Evolutionary conservation across 192 early-diverging fungal species (phyloP).

Genomic region (Chytriomyces hyalinus): DNA sequence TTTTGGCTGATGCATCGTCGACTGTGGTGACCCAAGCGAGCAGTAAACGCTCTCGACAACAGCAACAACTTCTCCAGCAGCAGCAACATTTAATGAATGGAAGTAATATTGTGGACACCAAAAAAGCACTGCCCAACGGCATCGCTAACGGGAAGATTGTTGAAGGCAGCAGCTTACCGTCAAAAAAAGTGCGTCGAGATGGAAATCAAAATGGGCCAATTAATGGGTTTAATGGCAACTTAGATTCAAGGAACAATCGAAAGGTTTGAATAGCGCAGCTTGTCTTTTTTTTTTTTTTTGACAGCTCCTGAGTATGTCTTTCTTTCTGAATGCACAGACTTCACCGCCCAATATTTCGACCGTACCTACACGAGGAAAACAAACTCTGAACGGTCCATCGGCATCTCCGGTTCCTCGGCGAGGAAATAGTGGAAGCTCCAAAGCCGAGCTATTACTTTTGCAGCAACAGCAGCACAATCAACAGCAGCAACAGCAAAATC

Average conservation of each 20-base stretch:
- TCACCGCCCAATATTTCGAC: neutral
- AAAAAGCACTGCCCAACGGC: too few species aligned
- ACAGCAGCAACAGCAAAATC: constrained; percentile 3
- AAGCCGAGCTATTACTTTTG: neutral
- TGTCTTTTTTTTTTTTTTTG: neutral
- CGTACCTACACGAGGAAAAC: neutral
- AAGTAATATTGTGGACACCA: neutral
- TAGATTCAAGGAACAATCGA: neutral
- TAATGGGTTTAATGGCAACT: too few species aligned
- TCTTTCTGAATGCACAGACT: neutral
- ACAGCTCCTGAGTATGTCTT: neutral
- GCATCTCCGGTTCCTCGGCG: neutral
- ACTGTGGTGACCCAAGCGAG: neutral
- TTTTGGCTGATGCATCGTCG: too few species aligned
- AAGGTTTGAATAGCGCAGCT: neutral
- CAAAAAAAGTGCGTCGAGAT: too few species aligned
- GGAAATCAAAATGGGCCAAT: too few species aligned
- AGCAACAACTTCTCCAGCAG: constrained; percentile 1
- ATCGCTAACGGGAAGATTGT: neutral
- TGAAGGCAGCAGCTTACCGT: neutral
- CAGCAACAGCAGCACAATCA: neutral
- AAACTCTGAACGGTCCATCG: neutral
- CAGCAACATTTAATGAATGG: neutral
- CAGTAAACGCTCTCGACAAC: neutral
- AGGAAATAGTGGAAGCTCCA: neutral